Evolutionary conservation across 2,329 filamentous ascomycete species (phyloP), one percentile per base, ranked within the genome.

Genomic region (Scolecobasidium constrictum): DNA sequence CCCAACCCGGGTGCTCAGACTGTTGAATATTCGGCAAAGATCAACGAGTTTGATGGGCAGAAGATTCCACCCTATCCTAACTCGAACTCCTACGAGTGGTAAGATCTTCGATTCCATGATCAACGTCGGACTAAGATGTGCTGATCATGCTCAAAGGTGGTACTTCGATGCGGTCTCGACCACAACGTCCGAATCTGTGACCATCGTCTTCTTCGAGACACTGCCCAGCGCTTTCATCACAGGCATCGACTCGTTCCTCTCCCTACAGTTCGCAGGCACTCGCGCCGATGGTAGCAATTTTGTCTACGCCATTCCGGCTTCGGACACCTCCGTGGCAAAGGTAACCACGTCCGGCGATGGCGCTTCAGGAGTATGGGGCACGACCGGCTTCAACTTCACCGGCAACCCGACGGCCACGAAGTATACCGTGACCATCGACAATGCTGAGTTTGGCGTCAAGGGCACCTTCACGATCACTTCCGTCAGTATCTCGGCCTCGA

Each of bases 121-220:
- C n/a, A n/a, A n/a, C n/a, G n/a, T n/a, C n/a, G n/a, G n/a, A n/a
- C n/a, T n/a, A n/a, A n/a, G n/a, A n/a, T n/a, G n/a, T n/a, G n/a
- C 38, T 40, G 4, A 40, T 11, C 20, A 4, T 31, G 18, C 12
- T 40, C 20, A n/a, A 5, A 40, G 38, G 38, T 40, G 38, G 38
- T 21, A 40, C 22, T 40, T 40, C n/a, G 38, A 40, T 31, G 38
- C 15, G 11, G 38, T 16, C 19, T 40, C 38, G 3, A 2, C 38
- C 17, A 31, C 3, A 11, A 40, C 38, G 19, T 16, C 9, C 2
- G 38, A 40, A 17, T 26, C 18, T 12, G 22, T 40, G 11, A 21
- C 38, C 22, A 26, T 40, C 15, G 38, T 40, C 22, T 40, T 40
- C 16, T 40, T 40, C 38, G 22, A 40, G 11, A 21, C 38, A 16